Percentiles rank a stretch among this genome's conserved stretches.
These are phyloP conservation scores for Achaetomium macrosporum DNA, from an alignment of 2,329 filamentous ascomycete genomes.

Conservation along the genomic window DNA sequence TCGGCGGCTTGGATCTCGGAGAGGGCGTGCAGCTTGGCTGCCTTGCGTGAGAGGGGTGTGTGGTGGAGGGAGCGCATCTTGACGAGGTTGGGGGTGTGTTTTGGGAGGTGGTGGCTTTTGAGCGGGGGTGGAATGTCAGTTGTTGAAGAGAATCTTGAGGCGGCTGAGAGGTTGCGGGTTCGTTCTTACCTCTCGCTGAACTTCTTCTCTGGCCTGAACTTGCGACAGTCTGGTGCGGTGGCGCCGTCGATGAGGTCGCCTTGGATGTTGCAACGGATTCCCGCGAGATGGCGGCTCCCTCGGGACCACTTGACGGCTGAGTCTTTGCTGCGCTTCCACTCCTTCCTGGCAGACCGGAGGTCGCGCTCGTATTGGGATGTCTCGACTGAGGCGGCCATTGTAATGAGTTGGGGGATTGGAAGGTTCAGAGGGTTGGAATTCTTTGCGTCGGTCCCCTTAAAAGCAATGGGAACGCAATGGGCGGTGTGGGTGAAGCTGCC, in stretches of 20 bases:
- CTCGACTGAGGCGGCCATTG: slow-evolving; percentile 26
- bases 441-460: neutral
- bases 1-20: slow-evolving; percentile 29
- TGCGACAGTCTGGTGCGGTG: slow-evolving; percentile 27
- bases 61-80: slow-evolving; percentile 30
- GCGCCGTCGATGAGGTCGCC: slow-evolving; percentile 14
- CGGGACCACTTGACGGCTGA: slow-evolving; percentile 38
- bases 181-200: slow-evolving; percentile 30
- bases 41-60: slow-evolving; percentile 28
- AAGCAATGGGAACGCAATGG: neutral
- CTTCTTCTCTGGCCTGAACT: slow-evolving; percentile 31
- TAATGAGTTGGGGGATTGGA: neutral
- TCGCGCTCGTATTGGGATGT: slow-evolving; percentile 35
- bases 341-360: slow-evolving; percentile 38
- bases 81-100: slow-evolving; percentile 32
- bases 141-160: neutral
- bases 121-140: slow-evolving; percentile 7
- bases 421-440: neutral
- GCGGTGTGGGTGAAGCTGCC: neutral
- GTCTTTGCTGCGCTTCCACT: slow-evolving; percentile 41
- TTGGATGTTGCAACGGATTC: slow-evolving; percentile 21
- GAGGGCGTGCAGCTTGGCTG: slow-evolving; percentile 30
- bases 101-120: slow-evolving; percentile 6
- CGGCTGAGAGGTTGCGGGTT: too few species aligned
- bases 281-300: slow-evolving; percentile 31